Evolutionary conservation across 192 early-diverging fungal species (phyloP), one percentile per base, ranked within the genome.

Genomic region (Neocallimastix lanati): DNA sequence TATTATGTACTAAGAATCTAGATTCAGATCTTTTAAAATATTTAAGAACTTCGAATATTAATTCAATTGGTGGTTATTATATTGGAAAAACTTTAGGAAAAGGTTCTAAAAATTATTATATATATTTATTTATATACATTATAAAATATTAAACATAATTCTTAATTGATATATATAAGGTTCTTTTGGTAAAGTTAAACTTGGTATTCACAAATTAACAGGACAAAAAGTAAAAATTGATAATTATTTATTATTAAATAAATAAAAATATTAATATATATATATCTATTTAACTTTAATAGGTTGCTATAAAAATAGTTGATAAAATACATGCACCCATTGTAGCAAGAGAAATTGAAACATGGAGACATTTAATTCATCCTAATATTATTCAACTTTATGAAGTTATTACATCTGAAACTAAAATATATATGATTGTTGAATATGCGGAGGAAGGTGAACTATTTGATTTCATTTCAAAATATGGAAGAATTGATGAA

Each of bases 371-470:
- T 77, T 83, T 95, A 58, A 85, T 88, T 40, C 94, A 95, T 79
- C 91, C 93, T 13, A 93, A 94, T 84, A 93, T 95, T 50, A 87
- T 90, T 13, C 89, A 89, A 28, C 86, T 95, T 13, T 91, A 93
- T 80, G 94, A 95, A 81, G 90, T 95, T 28, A 86, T 94, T 28
- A 82, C 86, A 27, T 90, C 89, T 25, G 92, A 94, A 82, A 87
- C 86, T 29, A 85, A 90, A 78, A 94, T 95, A 79, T 93, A 93
- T 82, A 88, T 95, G 81, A 87, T 94, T n/a, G 88, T 89, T 38
- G 94, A 95, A 83, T 94, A 91, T 80, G 93, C 92, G 78, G 84
- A 85, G 27, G 90, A 89, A 76, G 93, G 93, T 16, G 93, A 94
- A 79, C 78, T 90, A 9, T 86, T 87, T 30, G 86, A 88, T 80